phyloP scores from a whole-genome alignment of 495 filamentous ascomycete genomes.

The Hypoxylon subgilvum region DNA sequence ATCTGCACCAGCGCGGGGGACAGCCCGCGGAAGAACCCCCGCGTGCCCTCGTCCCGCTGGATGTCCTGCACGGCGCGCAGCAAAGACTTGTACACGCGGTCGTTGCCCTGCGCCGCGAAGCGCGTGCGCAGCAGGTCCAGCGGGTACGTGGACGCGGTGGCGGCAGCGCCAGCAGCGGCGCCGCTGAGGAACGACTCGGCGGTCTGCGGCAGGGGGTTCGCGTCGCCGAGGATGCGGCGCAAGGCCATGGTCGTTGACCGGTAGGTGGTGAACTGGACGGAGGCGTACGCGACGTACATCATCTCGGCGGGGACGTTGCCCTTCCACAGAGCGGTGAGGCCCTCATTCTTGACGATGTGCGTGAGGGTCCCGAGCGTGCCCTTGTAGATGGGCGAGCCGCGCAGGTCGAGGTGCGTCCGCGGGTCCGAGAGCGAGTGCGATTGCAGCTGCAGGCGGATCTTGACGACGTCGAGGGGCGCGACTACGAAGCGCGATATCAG shows the following conservation, averaged over 20 bases:
- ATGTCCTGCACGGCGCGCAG: slow-evolving; percentile 73
- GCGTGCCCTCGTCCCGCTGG: slow-evolving; percentile 69
- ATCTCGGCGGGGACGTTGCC: slow-evolving; percentile 95
- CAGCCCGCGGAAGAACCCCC: slow-evolving; percentile 86
- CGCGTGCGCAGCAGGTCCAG: slow-evolving; percentile 92
- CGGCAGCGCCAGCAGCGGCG: slow-evolving; percentile 76
- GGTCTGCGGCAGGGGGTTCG: slow-evolving; percentile 53
- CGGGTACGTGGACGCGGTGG: slow-evolving; percentile 87
- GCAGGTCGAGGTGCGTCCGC: slow-evolving; percentile 54
- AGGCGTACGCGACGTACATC: slow-evolving; percentile 88
- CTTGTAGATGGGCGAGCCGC: slow-evolving; percentile 71
- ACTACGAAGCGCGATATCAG: slow-evolving; percentile 92
- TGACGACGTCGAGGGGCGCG: slow-evolving; percentile 92
- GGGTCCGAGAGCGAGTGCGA: slow-evolving; percentile 78
- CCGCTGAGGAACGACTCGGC: slow-evolving; percentile 78
- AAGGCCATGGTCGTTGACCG: slow-evolving; percentile 70
- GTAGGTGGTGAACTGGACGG: slow-evolving; percentile 90
- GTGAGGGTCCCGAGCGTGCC: slow-evolving; percentile 79
- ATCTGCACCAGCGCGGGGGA: slow-evolving; percentile 82
- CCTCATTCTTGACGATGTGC: slow-evolving; percentile 77
- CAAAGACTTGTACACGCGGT: slow-evolving; percentile 77
- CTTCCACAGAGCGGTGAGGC: slow-evolving; percentile 91
- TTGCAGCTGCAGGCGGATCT: slow-evolving; percentile 94
- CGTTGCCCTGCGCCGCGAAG: slow-evolving; percentile 92
- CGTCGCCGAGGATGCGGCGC: slow-evolving; percentile 45